Conservation (phyloP, 805 yeast genomes). For the Candida boleticola region DNA sequence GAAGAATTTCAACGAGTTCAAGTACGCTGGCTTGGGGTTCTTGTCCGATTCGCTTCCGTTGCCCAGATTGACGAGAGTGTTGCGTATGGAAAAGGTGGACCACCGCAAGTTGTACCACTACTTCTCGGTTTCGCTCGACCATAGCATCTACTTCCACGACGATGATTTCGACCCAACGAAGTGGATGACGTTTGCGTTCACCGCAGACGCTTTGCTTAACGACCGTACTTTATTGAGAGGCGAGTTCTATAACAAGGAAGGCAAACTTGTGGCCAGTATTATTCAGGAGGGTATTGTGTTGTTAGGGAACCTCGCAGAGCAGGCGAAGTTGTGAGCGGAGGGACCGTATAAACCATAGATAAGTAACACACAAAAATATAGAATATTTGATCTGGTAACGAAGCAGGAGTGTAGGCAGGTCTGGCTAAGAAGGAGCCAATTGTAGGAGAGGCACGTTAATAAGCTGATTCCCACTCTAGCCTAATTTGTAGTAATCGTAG, state of each 20-base stretch:
- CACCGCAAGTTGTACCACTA: slow-evolving; percentile 22
- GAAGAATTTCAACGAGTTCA: slow-evolving; percentile 14
- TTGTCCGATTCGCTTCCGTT: slow-evolving; percentile 58
- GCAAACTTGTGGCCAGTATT: slow-evolving; percentile 55
- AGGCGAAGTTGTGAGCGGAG: slow-evolving; percentile 16
- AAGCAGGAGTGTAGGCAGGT: too few relatives aligned
- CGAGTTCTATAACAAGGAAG: slow-evolving; percentile 50
- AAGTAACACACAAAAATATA: too few relatives aligned
- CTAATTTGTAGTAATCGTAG: too few relatives aligned
- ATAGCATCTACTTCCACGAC: slow-evolving; percentile 64
- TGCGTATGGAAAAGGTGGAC: slow-evolving; percentile 36
- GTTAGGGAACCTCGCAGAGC: slow-evolving; percentile 22
- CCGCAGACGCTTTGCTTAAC: slow-evolving; percentile 47
- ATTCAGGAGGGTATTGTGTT: slow-evolving; percentile 62
- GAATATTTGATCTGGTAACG: too few relatives aligned
- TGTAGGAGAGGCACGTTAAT: too few relatives aligned
- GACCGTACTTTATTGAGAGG: slow-evolving; percentile 57
- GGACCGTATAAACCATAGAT: too few relatives aligned
- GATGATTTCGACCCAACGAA: slow-evolving; percentile 46
- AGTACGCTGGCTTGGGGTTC: slow-evolving; percentile 58
- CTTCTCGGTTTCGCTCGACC: slow-evolving; percentile 63
- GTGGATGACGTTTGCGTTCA: slow-evolving; percentile 53
- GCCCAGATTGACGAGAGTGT: slow-evolving; percentile 50
- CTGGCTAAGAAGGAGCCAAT: too few relatives aligned
- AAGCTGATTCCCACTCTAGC: too few relatives aligned